Percentiles rank a stretch among this genome's conserved stretches.
phyloP scores from a whole-genome alignment of 805 yeast species.

The Cyberlindnera meyerae region DNA sequence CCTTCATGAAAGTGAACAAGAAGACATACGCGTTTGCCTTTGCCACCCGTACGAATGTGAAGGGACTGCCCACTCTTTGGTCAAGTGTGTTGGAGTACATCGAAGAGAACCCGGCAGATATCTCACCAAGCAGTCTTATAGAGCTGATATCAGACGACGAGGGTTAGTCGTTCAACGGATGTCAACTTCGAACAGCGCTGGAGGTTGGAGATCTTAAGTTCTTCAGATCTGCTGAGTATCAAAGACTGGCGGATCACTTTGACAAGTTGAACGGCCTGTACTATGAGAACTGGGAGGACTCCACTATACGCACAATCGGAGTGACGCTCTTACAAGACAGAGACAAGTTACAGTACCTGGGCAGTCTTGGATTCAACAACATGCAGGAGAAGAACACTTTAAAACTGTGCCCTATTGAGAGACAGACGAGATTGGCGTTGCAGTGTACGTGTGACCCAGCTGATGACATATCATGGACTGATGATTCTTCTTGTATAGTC shows the following conservation, averaged over 20 bases:
- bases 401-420: slow-evolving; percentile 62
- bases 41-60: slow-evolving; percentile 57
- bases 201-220: slow-evolving; percentile 74
- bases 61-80: slow-evolving; percentile 79
- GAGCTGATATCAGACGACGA: slow-evolving; percentile 67
- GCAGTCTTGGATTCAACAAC: slow-evolving; percentile 75
- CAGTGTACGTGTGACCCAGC: slow-evolving; percentile 72
- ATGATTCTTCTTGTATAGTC: slow-evolving; percentile 54
- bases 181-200: slow-evolving; percentile 88
- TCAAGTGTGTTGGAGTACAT: slow-evolving; percentile 61
- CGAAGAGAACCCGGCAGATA: slow-evolving; percentile 49
- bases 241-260: slow-evolving; percentile 58
- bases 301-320: slow-evolving; percentile 81
- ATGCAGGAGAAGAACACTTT: slow-evolving; percentile 50
- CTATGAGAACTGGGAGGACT: slow-evolving; percentile 92
- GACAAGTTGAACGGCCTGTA: slow-evolving; percentile 77
- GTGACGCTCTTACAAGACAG: slow-evolving; percentile 66
- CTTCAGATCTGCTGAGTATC: slow-evolving; percentile 68
- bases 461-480: slow-evolving; percentile 67
- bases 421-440: slow-evolving; percentile 46
- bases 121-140: slow-evolving; percentile 59
- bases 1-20: slow-evolving; percentile 45
- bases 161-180: slow-evolving; percentile 69
- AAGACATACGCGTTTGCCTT: slow-evolving; percentile 64
- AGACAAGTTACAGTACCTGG: slow-evolving; percentile 65